Evolutionary conservation across 345 rosid genomes (phyloP).

Genomic region (Anastatica hierochuntica): DNA sequence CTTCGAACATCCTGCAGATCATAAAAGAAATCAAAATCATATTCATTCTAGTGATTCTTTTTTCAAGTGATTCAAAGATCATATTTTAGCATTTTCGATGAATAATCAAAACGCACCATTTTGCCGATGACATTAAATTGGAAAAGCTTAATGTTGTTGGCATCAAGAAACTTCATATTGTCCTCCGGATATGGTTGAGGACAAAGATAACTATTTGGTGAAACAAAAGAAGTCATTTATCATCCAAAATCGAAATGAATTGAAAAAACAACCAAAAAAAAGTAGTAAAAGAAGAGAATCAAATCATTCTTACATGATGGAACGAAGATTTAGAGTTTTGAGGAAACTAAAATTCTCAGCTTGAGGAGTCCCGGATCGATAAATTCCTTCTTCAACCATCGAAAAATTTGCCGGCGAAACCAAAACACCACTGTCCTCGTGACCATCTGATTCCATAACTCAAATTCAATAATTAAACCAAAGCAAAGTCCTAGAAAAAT

Average conservation of each 20-base stretch:
- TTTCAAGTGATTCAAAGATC: background rate
- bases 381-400: slow-evolving; percentile 70
- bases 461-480: slow-evolving; percentile 18
- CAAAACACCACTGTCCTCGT: slow-evolving; percentile 23
- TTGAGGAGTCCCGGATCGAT: slow-evolving; percentile 60
- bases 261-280: background rate
- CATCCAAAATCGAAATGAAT: background rate
- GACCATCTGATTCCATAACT: slow-evolving; percentile 22
- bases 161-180: slow-evolving; percentile 47
- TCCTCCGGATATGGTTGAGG: slow-evolving; percentile 78
- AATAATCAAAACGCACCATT: slow-evolving; percentile 34
- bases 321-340: slow-evolving; percentile 55
- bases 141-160: slow-evolving; percentile 48
- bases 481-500: slow-evolving; percentile 1
- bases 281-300: background rate
- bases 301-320: slow-evolving; percentile 46
- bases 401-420: slow-evolving; percentile 65
- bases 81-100: too few relatives aligned
- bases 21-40: too few relatives aligned
- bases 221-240: background rate
- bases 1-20: slow-evolving; percentile 43
- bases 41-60: too few relatives aligned
- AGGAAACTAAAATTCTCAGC: slow-evolving; percentile 51
- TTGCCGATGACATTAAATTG: slow-evolving; percentile 81
- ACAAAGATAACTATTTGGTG: slow-evolving; percentile 49